Conservation (phyloP, 257 asterid genomes). For the Solanum habrochaites region DNA sequence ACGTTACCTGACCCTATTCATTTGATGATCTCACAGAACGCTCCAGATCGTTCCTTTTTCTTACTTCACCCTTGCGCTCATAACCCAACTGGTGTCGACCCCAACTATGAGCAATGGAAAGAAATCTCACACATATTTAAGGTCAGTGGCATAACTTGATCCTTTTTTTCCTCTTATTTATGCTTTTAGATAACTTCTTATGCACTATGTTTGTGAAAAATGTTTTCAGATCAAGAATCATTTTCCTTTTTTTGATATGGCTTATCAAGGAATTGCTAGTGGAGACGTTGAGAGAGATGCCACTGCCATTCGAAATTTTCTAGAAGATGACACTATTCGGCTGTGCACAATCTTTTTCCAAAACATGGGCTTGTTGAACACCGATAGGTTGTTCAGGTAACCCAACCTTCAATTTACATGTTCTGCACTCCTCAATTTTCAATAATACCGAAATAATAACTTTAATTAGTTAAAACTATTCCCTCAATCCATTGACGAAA, state of each 20-base stretch:
- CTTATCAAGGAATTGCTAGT: not conserved
- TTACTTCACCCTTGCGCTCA: not conserved
- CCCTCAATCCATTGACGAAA: not conserved
- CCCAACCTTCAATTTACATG: not conserved
- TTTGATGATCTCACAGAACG: not conserved
- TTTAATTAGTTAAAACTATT: not conserved
- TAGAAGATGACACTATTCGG: not conserved
- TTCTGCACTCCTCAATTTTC: not conserved
- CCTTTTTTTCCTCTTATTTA: not conserved
- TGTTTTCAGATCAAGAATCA: not conserved
- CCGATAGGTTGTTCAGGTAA: not conserved
- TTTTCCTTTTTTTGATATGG: slow-evolving; percentile 1
- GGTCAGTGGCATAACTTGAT: not conserved
- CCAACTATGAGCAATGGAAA: not conserved
- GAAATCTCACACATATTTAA: not conserved
- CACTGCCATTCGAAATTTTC: not conserved
- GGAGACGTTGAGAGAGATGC: not conserved
- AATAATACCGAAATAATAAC: not conserved
- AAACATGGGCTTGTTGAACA: not conserved
- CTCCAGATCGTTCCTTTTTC: not conserved
- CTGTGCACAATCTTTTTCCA: not conserved
- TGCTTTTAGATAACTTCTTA: not conserved
- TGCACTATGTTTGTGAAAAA: not conserved
- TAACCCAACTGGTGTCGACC: not conserved
- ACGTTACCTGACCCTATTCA: not conserved